Conservation (phyloP, 2,329 filamentous ascomycete species). For the Periconia digitata region DNA sequence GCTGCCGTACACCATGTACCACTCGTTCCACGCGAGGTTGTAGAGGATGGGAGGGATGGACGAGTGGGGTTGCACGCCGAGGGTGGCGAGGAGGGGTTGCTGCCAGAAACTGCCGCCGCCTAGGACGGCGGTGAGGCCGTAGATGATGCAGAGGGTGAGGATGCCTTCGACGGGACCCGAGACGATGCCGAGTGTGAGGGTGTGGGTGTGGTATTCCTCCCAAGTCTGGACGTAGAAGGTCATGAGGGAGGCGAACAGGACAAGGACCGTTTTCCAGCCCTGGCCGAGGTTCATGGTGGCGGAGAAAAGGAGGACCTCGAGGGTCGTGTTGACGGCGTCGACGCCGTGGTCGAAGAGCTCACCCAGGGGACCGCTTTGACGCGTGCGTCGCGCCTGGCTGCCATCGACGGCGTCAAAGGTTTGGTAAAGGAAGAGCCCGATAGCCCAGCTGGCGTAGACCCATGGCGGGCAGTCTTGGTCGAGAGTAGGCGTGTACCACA, state of each 20-base stretch:
- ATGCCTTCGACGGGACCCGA: slow-evolving; percentile 96
- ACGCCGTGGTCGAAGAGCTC: slow-evolving; percentile 97
- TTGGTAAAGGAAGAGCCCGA: slow-evolving; percentile 93
- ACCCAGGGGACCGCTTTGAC: slow-evolving; percentile 88
- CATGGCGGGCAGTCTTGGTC: slow-evolving; percentile 91
- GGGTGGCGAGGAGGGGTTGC: slow-evolving; percentile 70
- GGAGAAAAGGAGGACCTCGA: slow-evolving; percentile 90
- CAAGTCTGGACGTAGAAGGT: slow-evolving; percentile 99
- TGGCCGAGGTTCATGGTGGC: slow-evolving; percentile 92
- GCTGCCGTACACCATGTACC: slow-evolving; percentile 86
- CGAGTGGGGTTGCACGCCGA: slow-evolving; percentile 66
- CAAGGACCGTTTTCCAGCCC: slow-evolving; percentile 82
- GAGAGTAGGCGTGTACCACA: slow-evolving; percentile 94
- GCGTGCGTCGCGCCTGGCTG: slow-evolving; percentile 85
- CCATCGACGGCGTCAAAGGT: slow-evolving; percentile 98
- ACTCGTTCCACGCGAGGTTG: slow-evolving; percentile 82
- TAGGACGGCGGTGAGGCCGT: slow-evolving; percentile 77
- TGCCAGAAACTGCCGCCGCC: slow-evolving; percentile 95
- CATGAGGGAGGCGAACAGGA: slow-evolving; percentile 79
- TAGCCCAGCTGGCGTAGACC: slow-evolving; percentile 92
- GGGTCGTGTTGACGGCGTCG: slow-evolving; percentile 92
- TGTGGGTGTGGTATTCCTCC: slow-evolving; percentile 99
- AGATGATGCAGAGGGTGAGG: slow-evolving; percentile 78
- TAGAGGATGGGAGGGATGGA: slow-evolving; percentile 73
- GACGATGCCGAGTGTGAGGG: slow-evolving; percentile 85